phyloP scores from a whole-genome alignment of 768 basidiomycete genomes.

The Phaffia australis region DNA sequence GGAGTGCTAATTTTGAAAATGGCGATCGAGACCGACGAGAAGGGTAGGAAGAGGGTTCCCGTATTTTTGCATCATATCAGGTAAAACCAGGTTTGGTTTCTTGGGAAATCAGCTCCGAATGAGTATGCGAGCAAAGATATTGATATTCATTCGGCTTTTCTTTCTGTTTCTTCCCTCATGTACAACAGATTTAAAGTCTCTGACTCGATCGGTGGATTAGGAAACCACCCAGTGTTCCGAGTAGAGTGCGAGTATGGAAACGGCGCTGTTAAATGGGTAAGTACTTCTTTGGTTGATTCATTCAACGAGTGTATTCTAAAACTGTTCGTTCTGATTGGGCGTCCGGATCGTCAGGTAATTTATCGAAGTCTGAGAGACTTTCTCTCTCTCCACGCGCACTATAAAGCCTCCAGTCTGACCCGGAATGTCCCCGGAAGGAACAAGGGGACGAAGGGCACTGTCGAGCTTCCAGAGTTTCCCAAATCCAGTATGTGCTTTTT shows the following conservation, averaged over 20 bases:
- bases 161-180: neutral
- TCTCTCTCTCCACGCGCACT: conserved; percentile 76
- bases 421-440: conserved; percentile 29
- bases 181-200: conserved; percentile 35
- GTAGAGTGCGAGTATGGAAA: conserved; percentile 81
- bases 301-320: neutral
- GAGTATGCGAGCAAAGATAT: conserved; percentile 25
- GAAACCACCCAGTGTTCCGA: conserved; percentile 38
- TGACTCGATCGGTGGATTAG: conserved; percentile 35
- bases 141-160: neutral
- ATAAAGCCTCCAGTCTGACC: conserved; percentile 59
- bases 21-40: conserved; percentile 38
- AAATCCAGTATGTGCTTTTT: conserved; percentile 43
- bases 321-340: neutral
- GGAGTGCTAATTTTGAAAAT: conserved; percentile 39
- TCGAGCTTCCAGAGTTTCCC: conserved; percentile 82
- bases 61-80: conserved; percentile 31
- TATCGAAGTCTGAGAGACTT: conserved; percentile 81
- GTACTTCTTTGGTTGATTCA: conserved; percentile 34
- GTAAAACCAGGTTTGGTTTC: neutral
- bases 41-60: conserved; percentile 37
- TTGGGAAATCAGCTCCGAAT: conserved; percentile 6
- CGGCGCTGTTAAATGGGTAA: conserved; percentile 80
- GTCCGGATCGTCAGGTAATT: conserved; percentile 32
- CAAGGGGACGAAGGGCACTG: conserved; percentile 44